Evolutionary conservation across 1,284 basidiomycete species (phyloP), one percentile per base, ranked within the genome.

Genomic region (Melanopsichium pennsylvanicum): DNA sequence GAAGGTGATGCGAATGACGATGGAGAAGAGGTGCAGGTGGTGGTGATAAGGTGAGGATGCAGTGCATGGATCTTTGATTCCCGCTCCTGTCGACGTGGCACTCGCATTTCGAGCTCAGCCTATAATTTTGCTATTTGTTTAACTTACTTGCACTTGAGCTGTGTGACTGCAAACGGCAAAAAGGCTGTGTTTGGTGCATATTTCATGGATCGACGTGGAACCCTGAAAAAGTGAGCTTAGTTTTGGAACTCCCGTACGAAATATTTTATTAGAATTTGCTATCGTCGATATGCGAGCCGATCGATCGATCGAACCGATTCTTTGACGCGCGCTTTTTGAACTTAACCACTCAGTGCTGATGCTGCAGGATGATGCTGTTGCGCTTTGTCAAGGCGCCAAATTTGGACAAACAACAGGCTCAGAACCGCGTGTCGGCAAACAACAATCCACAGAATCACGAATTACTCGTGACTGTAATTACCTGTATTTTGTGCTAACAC

Each of bases 161-260:
- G 27, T 29, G 27, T 29, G 7, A 29, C 7, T 29, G 27, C 27
- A 29, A 34, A 13, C 7, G 7, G 27, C 27, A 29, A 34, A 13
- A 34, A 19, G 33, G 47, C 47, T 49, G 47, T 38, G 47, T 39
- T 50, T 56, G 45, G 45, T 56, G 32, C 38, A 16, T 45, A n/a
- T 51, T 44, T 35, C 18, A 51, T 50, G 52, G 60, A 62, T 56
- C 32, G 60, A 62, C 60, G 60, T 62, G 60, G 60, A 62, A 56
- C 34, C 21, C 43, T 34, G n/a, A n/a, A n/a, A n/a, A n/a, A n/a
- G n/a, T n/a, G 34, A 37, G 39, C 44, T 35, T 26, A 13, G 26
- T 40, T 61, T 35, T 7, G 23, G 12, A 11, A 10, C 19, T 55
- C 10, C 38, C 51, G 46, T 36, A 43, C 51, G 51, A 37, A 22